Evolutionary conservation across 1,284 basidiomycete genomes (phyloP).

Genomic region (Sanghuangporus weigelae): DNA sequence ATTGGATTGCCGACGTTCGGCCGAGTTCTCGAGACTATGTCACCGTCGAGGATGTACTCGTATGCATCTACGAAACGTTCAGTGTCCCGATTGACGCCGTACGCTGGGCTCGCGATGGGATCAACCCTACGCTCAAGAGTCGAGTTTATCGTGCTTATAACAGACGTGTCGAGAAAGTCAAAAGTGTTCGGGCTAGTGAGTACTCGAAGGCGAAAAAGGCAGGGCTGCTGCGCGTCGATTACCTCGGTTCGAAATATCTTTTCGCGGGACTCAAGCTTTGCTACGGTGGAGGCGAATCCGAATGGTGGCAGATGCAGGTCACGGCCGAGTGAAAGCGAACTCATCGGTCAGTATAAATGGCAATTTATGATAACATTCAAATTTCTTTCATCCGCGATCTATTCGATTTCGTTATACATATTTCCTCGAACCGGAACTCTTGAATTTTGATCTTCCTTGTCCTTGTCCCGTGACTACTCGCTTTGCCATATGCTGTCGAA

Average conservation of each 20-base stretch:
- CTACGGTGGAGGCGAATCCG: neutral
- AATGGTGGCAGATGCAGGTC: slow-evolving; percentile 12
- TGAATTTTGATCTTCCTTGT: too few relatives aligned
- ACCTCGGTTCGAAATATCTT: slow-evolving; percentile 6
- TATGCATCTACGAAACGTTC: neutral
- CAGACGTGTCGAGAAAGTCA: neutral
- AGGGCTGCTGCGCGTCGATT: slow-evolving; percentile 7
- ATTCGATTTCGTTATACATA: too few relatives aligned
- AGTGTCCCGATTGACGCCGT: neutral
- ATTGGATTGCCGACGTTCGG: slow-evolving; percentile 5
- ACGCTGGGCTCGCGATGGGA: neutral
- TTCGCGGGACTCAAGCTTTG: slow-evolving; percentile 5
- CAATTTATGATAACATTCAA: too few relatives aligned
- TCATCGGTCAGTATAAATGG: neutral
- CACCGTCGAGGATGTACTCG: slow-evolving; percentile 6
- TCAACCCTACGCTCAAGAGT: neutral
- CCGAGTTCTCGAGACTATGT: neutral
- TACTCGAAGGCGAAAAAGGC: neutral
- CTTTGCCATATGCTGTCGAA: too few relatives aligned
- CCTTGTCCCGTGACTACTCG: too few relatives aligned
- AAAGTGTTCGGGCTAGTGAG: neutral
- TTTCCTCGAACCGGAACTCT: too few relatives aligned
- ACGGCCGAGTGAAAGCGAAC: neutral
- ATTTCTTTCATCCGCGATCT: too few relatives aligned
- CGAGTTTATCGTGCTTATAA: neutral